Conservation (phyloP, 495 filamentous ascomycete genomes). For the Podospora fimiseda region DNA sequence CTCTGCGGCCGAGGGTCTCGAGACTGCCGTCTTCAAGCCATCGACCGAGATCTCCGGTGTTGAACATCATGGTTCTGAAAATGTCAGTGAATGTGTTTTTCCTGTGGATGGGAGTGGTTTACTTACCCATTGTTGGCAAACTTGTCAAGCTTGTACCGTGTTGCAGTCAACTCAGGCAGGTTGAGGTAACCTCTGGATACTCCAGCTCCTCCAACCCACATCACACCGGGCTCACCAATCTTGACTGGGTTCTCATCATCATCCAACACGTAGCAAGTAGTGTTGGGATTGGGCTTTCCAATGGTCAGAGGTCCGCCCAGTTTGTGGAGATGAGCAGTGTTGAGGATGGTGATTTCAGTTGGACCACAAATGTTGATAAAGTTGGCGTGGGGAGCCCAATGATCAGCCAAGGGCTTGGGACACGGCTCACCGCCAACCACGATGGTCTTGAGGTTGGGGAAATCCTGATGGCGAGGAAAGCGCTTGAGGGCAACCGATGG, state of each 20-base stretch:
- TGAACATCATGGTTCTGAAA: constrained; percentile 31
- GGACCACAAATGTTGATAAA: constrained; percentile 37
- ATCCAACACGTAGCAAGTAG: constrained; percentile 33
- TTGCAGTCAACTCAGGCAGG: constrained; percentile 28
- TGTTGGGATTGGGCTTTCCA: constrained; percentile 34
- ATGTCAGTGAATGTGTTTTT: too few relatives aligned
- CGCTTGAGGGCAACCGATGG: constrained; percentile 27
- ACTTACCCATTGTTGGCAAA: constrained; percentile 30
- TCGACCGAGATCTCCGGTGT: constrained; percentile 30
- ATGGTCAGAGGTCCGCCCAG: constrained; percentile 27
- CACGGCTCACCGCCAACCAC: constrained; percentile 30
- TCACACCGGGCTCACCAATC: constrained; percentile 27
- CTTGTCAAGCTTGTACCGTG: constrained; percentile 28
- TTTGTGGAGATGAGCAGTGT: constrained; percentile 29
- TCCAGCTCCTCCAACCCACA: constrained; percentile 35
- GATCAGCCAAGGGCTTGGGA: constrained; percentile 26
- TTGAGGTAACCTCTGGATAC: constrained; percentile 34
- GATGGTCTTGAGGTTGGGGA: constrained; percentile 31
- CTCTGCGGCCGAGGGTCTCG: constrained; percentile 27
- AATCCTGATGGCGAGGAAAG: constrained; percentile 18
- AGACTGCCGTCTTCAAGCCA: constrained; percentile 30
- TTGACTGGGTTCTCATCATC: constrained; percentile 29
- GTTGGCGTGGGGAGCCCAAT: constrained; percentile 25
- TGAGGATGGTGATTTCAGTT: constrained; percentile 35
- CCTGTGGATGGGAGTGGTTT: too few relatives aligned